A percentile compares a stretch with the other conserved stretches of the same genome.
Evolutionary conservation across 768 basidiomycete genomes (phyloP).

Genomic region (Rhizopogon vinicolor): DNA sequence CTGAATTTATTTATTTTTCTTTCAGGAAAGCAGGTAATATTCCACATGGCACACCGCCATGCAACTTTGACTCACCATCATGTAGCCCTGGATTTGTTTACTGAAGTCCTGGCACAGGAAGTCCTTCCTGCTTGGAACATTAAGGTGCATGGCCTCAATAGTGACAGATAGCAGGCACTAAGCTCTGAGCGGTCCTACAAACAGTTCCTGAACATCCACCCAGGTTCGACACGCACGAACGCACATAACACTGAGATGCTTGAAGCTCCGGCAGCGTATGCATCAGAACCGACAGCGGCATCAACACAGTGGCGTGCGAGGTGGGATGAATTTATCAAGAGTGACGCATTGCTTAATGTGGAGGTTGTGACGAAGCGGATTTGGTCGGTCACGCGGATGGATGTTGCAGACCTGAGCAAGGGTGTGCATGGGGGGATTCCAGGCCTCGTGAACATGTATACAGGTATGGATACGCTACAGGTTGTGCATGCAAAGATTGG

Average conservation of each 20-base stretch:
- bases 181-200: neutral
- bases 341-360: too few relatives aligned
- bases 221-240: neutral
- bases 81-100: neutral
- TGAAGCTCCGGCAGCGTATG: neutral
- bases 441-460: too few relatives aligned
- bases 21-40: neutral
- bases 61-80: neutral
- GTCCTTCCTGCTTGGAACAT: neutral
- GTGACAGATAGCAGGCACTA: neutral
- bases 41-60: neutral
- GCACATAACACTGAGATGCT: neutral
- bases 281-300: neutral
- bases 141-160: neutral
- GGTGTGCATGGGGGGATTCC: too few relatives aligned
- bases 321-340: too few relatives aligned
- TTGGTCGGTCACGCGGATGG: too few relatives aligned
- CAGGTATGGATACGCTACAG: too few relatives aligned
- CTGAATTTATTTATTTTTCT: neutral
- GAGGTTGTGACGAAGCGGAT: too few relatives aligned
- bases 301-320: neutral
- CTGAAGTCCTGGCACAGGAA: neutral
- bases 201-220: neutral
- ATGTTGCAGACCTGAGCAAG: too few relatives aligned
- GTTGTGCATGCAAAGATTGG: too few relatives aligned